phyloP scores from a whole-genome alignment of 306 rosid genomes.

The Quercus bicolor region DNA sequence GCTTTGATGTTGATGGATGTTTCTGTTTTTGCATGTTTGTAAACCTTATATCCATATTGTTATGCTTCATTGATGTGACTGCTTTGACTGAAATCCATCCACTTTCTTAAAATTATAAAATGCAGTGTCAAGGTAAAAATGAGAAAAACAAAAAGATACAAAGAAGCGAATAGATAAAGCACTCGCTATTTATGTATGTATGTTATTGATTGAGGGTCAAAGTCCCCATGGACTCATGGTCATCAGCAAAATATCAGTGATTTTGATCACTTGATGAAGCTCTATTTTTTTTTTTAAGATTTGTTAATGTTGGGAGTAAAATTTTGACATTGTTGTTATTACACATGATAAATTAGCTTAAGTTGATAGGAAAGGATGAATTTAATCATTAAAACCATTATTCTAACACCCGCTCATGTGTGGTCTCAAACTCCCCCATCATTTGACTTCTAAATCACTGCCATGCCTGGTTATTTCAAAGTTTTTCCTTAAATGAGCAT shows the following conservation, averaged over 20 bases:
- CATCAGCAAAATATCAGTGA: neutral
- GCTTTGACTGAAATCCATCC: conserved; percentile 9
- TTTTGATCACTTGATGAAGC: neutral
- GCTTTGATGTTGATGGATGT: conserved; percentile 1
- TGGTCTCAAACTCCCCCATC: no score
- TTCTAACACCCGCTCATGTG: no score
- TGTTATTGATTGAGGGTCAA: neutral
- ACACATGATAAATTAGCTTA: neutral
- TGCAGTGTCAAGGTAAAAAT: conserved; percentile 5
- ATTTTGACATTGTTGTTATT: neutral
- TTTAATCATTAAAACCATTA: no score
- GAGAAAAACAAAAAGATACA: neutral
- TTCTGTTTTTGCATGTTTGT: neutral
- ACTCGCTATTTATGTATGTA: neutral
- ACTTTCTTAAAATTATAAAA: conserved; percentile 5
- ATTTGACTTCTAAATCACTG: neutral
- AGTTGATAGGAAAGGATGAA: no score
- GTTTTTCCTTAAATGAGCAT: neutral
- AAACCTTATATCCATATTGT: neutral
- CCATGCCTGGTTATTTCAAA: neutral
- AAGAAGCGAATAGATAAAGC: neutral
- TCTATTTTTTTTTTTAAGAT: no score
- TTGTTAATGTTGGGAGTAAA: neutral
- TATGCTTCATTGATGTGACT: neutral
- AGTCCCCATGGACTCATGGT: neutral